Evolutionary conservation across 2,329 filamentous ascomycete genomes (phyloP).

Genomic region (Ophiostoma fasciatum): DNA sequence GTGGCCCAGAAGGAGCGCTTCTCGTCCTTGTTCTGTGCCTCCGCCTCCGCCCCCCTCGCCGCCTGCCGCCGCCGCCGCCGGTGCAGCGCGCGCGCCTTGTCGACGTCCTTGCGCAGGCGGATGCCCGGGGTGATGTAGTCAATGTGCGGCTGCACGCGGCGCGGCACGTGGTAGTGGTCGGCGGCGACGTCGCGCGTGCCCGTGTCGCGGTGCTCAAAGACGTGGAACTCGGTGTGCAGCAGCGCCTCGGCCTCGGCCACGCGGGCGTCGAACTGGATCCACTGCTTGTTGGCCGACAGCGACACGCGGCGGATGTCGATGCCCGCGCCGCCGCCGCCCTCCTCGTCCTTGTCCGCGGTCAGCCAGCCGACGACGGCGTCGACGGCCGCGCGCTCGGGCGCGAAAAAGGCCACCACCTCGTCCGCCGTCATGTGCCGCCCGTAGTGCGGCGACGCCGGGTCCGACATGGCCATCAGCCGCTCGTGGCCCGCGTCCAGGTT

Average conservation of each 20-base stretch:
- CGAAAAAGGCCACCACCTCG: conserved; percentile 24
- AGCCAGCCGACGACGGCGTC: conserved; percentile 21
- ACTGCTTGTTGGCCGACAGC: conserved; percentile 14
- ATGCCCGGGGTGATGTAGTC: conserved; percentile 43
- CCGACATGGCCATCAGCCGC: conserved; percentile 18
- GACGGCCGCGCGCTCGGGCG: conserved; percentile 19
- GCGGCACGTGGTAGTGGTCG: conserved; percentile 27
- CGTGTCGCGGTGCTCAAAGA: conserved; percentile 13
- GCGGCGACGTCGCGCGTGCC: conserved; percentile 13
- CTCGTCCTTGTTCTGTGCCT: not conserved
- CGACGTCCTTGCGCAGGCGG: conserved; percentile 23
- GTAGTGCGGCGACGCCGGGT: conserved; percentile 17
- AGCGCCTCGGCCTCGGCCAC: conserved; percentile 15
- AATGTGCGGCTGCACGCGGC: conserved; percentile 29
- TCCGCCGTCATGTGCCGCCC: conserved; percentile 23
- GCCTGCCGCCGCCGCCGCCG: not conserved
- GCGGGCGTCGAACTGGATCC: conserved; percentile 16
- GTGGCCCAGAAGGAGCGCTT: conserved; percentile 1
- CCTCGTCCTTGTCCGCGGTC: conserved; percentile 4
- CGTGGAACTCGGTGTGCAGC: conserved; percentile 14
- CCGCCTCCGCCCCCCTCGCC: not conserved
- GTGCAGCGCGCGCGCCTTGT: conserved; percentile 1
- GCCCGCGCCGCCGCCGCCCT: no score
- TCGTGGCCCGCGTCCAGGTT: conserved; percentile 18
- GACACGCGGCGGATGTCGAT: conserved; percentile 13